phyloP scores from a whole-genome alignment of 768 basidiomycete species.

The Phanerochaete carnosa region DNA sequence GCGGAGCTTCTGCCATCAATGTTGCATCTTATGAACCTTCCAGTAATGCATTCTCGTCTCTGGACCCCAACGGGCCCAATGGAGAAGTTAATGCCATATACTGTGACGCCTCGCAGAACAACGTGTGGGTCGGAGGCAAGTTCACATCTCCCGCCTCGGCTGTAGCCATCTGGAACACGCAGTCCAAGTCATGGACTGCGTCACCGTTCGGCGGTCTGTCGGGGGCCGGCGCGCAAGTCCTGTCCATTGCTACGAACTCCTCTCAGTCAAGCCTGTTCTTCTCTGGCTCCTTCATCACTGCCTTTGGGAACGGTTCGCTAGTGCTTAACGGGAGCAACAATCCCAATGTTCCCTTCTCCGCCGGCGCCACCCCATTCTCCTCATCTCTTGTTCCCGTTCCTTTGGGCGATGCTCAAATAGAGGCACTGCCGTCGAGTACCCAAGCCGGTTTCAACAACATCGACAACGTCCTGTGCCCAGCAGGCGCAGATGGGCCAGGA shows the following conservation, averaged over 20 bases:
- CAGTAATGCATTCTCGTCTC: conserved; percentile 51
- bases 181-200: conserved; percentile 64
- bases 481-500: conserved; percentile 74
- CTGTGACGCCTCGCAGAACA: conserved; percentile 65
- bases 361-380: conserved; percentile 81
- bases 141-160: conserved; percentile 67
- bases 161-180: conserved; percentile 70
- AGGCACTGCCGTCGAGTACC: conserved; percentile 62
- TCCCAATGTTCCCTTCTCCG: conserved; percentile 80
- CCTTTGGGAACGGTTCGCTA: conserved; percentile 54
- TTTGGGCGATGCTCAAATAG: conserved; percentile 50
- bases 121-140: conserved; percentile 76
- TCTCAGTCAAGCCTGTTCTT: conserved; percentile 79
- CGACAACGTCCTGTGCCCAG: conserved; percentile 76
- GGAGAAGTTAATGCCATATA: conserved; percentile 70
- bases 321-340: conserved; percentile 68
- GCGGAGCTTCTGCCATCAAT: conserved; percentile 57
- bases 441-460: conserved; percentile 62
- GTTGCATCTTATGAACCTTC: conserved; percentile 72
- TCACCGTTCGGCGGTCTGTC: conserved; percentile 81
- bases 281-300: conserved; percentile 81
- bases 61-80: conserved; percentile 70
- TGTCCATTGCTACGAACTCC: conserved; percentile 72
- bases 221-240: conserved; percentile 65
- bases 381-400: conserved; percentile 86